Conservation (phyloP, 2,329 filamentous ascomycete species). For the Xylaria sp. region DNA sequence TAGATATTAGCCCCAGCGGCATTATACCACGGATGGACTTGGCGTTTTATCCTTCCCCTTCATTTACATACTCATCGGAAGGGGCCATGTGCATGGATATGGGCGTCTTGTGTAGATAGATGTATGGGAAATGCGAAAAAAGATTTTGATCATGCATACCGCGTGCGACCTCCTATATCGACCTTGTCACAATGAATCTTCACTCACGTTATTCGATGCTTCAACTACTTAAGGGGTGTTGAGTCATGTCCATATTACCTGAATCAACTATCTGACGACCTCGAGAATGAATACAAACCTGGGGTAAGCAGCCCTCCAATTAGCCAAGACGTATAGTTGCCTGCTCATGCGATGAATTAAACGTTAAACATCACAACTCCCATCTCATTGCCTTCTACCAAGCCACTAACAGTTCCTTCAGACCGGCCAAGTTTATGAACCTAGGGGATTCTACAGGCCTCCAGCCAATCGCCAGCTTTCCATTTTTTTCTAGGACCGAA, state of each 20-base stretch:
- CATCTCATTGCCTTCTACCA: background rate
- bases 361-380: background rate
- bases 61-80: constrained; percentile 12
- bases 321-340: background rate
- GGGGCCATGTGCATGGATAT: constrained; percentile 21
- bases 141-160: constrained; percentile 11
- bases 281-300: background rate
- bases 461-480: background rate
- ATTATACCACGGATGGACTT: constrained; percentile 28
- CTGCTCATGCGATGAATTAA: background rate
- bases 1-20: constrained; percentile 30
- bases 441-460: background rate
- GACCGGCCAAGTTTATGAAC: background rate
- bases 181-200: constrained; percentile 12
- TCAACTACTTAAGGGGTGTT: background rate
- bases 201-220: background rate
- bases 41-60: constrained; percentile 26
- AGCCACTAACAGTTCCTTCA: background rate
- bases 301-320: background rate
- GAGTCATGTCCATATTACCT: background rate
- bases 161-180: background rate
- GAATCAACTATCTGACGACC: background rate
- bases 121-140: constrained; percentile 10
- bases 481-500: background rate
- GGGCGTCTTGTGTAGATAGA: background rate